A percentile compares a stretch with the other conserved stretches of the same genome.
phyloP scores from a whole-genome alignment of 257 asterid species.

The Solanum sejunctum region DNA sequence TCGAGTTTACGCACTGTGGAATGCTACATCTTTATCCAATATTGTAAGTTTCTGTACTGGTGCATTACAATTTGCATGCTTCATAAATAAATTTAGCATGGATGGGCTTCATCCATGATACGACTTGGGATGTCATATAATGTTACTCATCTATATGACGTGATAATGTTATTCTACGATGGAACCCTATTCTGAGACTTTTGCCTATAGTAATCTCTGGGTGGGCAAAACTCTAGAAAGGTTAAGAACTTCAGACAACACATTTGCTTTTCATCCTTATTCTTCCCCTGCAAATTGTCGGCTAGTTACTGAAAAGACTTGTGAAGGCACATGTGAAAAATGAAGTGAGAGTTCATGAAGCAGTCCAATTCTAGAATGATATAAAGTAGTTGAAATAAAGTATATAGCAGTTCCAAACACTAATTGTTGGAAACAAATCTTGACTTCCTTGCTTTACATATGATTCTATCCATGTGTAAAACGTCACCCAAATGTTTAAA shows the following conservation, averaged over 20 bases:
- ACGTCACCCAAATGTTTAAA: not conserved
- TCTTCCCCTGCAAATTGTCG: not conserved
- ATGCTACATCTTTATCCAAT: constrained; percentile 71
- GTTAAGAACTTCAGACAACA: not conserved
- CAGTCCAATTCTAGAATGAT: not conserved
- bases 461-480: not conserved
- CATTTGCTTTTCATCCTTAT: not conserved
- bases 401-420: not conserved
- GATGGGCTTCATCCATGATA: not conserved
- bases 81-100: not conserved
- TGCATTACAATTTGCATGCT: not conserved
- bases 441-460: not conserved
- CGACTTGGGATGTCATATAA: not conserved
- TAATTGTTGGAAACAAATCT: not conserved
- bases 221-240: not conserved
- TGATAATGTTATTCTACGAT: not conserved
- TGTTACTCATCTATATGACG: not conserved
- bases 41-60: constrained; percentile 36
- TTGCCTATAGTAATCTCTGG: not conserved
- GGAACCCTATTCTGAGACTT: not conserved
- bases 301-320: not conserved
- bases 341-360: not conserved
- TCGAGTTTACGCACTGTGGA: constrained; percentile 90
- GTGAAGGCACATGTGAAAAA: not conserved
- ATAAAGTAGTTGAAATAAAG: not conserved